Conservation (phyloP, 2,329 filamentous ascomycete species). For the Decorospora gaudefroyi region DNA sequence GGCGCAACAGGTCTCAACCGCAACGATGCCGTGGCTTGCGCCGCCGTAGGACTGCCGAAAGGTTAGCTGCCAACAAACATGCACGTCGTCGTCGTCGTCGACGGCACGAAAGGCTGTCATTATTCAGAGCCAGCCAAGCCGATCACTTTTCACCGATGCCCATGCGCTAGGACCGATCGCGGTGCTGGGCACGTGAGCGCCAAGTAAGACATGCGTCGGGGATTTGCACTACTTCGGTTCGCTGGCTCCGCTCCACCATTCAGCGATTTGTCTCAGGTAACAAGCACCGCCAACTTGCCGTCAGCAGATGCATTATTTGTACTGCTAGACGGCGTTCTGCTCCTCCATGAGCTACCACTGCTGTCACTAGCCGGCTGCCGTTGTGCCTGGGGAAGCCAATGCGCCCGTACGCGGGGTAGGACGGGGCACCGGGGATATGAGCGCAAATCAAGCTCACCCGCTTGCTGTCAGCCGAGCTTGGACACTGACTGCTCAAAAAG, state of each 20-base stretch:
- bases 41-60: constrained; percentile 7
- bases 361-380: constrained; percentile 18
- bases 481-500: too few relatives aligned
- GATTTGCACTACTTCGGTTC: constrained; percentile 35
- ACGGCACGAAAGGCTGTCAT: too few relatives aligned
- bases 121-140: too few relatives aligned
- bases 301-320: constrained; percentile 32
- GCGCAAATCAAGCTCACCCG: constrained; percentile 7
- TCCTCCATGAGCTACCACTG: constrained; percentile 12
- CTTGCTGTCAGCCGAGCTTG: constrained; percentile 2
- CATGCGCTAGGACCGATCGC: constrained; percentile 19
- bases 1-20: neutral
- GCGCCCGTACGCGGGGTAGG: constrained; percentile 27
- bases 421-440: constrained; percentile 24
- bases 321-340: constrained; percentile 25
- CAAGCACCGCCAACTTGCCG: constrained; percentile 26
- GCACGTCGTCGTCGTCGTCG: neutral
- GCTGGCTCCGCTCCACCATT: constrained; percentile 29
- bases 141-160: constrained; percentile 23
- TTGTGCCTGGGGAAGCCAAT: constrained; percentile 29
- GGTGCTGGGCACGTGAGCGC: constrained; percentile 32
- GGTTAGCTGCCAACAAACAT: neutral
- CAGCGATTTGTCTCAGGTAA: constrained; percentile 38
- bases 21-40: constrained; percentile 6
- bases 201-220: constrained; percentile 41